Evolutionary conservation across 768 basidiomycete genomes (phyloP), one percentile per base, ranked within the genome.

Genomic region (Lactarius hengduanensis): DNA sequence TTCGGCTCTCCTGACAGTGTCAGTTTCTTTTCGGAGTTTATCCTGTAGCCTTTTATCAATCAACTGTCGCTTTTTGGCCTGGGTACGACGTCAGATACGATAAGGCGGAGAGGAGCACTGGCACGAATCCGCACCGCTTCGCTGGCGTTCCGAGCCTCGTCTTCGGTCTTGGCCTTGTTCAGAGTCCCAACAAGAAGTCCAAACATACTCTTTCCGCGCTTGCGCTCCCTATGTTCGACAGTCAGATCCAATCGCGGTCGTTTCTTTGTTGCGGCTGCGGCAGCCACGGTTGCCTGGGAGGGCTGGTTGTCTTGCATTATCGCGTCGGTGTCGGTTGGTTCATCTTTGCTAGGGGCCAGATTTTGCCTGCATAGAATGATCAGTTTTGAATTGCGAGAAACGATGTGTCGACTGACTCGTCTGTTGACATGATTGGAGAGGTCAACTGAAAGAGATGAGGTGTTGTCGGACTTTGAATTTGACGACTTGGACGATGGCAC

Each of bases 201-300:
- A 79, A 94, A 91, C 89, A 92, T 91, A 79, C 84, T 86, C 84
- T 90, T 91, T 75, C 91, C 91, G 73, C 90, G 88, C 78, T 89
- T 92, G 73, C 89, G 84, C 76, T 90, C 89, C 72, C 87, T 81
- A 70, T 75, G 66, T 74, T 73, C 81, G 57, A 80, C 78, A 66
- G 78, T 79, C 71, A 92, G 80, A 76, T 92, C 89, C 69, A 92
- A 80, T 72, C 88, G 85, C 67, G 91, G 91, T 65, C 91, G 86
- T 77, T 83, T 89, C 79, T 83, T 86, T 74, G 62, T 26, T 22
- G 66, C 53, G 50, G 77, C 81, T 54, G 75, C 75, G 38, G 71
- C 61, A 58, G 70, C 62, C 41, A 66, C 61, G 16, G 72, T 57
- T 57, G 72, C 72, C 62, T 71, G 70, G 58, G 70, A 70, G 54